phyloP scores from a whole-genome alignment of 2,329 filamentous ascomycete species.

The Pseudogymnoascus sp. region DNA sequence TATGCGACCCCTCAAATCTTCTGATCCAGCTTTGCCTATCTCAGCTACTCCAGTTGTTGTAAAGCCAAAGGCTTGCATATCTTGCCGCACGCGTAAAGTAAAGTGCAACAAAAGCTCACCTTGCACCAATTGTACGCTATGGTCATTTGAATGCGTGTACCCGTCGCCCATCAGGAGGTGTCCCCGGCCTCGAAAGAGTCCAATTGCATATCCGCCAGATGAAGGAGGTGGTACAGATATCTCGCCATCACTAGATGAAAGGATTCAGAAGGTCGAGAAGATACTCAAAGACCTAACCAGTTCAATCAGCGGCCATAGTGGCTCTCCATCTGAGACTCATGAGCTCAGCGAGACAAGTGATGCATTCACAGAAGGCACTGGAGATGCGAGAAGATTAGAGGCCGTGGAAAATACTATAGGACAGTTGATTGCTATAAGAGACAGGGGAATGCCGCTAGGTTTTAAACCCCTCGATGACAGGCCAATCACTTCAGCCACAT shows the following conservation, averaged over 20 bases:
- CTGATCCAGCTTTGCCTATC: neutral
- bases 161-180: neutral
- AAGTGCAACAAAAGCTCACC: constrained; percentile 1
- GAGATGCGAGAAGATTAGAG: neutral
- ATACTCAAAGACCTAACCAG: neutral
- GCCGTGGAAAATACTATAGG: neutral
- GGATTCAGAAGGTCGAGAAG: neutral
- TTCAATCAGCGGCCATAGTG: neutral
- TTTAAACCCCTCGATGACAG: neutral
- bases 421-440: neutral
- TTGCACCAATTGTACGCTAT: constrained; percentile 1
- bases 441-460: neutral
- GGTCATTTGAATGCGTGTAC: constrained; percentile 3
- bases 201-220: neutral
- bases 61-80: constrained; percentile 7
- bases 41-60: neutral
- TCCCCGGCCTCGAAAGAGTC: neutral
- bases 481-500: neutral
- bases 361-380: neutral
- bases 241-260: neutral
- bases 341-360: neutral
- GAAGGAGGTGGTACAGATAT: neutral
- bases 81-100: constrained; percentile 6
- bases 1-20: neutral
- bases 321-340: neutral